Base-by-base conservation (phyloP, 805 yeast genomes). In the Millerozyma miso region DNA sequence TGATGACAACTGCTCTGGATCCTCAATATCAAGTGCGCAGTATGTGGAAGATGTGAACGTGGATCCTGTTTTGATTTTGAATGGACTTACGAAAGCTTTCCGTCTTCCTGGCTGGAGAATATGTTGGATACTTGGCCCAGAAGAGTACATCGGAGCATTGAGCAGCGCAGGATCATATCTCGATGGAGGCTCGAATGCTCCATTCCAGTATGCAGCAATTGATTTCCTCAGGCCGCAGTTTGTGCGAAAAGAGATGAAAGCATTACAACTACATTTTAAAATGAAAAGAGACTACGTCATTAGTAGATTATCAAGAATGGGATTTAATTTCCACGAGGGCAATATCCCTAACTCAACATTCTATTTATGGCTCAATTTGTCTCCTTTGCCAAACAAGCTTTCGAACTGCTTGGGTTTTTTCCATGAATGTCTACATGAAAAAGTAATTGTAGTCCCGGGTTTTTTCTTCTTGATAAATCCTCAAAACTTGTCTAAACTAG, bases 21-120 rank as follows among this genome's bases (percentile, higher is more conserved):
- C 74, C 17, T 69, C 79, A 1, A 67, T 73, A 13, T 67, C 76
- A 7, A 73, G 80, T 4, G 79, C 81, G 3, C 69, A 69, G 44
- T 71, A 62, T 46, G 73, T 79, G 18, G 67, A 74, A 23, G 82
- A 79, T 49, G 83, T 79, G 18, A 72, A 79, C 51, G 60, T 59
- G 41, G 84, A 79, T 51, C 83, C 83, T 0, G 84, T 79, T 6
- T 66, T 79, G 50, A 76, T 79, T 44, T 66, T 79, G 46, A 81
- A 79, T 56, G 84, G 84, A 1, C 64, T 79, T 32, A 79, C 84
- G 39, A 79, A 79, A 58, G 78, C 80, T 2, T 79, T 79, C 62
- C 65, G 84, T 46, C 66, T 79, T 37, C 84, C 84, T 2, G 84
- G 84, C 1, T 79, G 83, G 83, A 67, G 84, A 59, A 73, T 75